These are phyloP conservation scores for Orbilia quercus DNA, from an alignment of 2,329 filamentous ascomycete species.

Conservation along the genomic window DNA sequence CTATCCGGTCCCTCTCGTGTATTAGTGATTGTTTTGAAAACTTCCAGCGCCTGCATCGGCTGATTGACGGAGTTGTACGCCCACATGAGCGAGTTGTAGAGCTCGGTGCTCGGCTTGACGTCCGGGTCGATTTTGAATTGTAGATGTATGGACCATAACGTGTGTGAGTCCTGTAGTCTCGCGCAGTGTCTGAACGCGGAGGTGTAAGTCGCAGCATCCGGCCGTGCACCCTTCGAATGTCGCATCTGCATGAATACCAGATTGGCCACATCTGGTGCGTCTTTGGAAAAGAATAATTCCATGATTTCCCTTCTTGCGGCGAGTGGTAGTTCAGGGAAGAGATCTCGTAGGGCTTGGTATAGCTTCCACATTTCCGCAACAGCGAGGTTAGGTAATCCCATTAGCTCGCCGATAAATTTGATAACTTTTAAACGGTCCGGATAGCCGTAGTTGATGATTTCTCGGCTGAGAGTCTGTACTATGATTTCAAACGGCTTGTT, in stretches of 20 bases:
- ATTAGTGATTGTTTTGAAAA: constrained; percentile 85
- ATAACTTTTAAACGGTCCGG: constrained; percentile 58
- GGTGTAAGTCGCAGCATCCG: constrained; percentile 79
- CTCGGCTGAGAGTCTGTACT: constrained; percentile 55
- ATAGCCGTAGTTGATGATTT: constrained; percentile 57
- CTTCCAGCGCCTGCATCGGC: constrained; percentile 75
- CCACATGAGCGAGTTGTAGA: constrained; percentile 88
- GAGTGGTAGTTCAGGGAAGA: constrained; percentile 71
- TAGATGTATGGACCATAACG: constrained; percentile 82
- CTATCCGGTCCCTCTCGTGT: constrained; percentile 88
- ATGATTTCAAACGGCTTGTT: constrained; percentile 57
- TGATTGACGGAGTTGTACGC: constrained; percentile 79
- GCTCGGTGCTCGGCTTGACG: constrained; percentile 77
- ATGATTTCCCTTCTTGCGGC: constrained; percentile 77
- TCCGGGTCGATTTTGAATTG: constrained; percentile 93
- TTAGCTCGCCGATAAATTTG: constrained; percentile 57
- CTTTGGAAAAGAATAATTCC: constrained; percentile 81
- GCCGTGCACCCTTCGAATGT: constrained; percentile 73
- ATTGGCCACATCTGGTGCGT: constrained; percentile 83
- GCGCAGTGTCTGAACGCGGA: constrained; percentile 81
- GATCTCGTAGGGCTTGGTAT: constrained; percentile 41
- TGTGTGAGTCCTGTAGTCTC: constrained; percentile 70
- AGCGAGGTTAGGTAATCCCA: constrained; percentile 44
- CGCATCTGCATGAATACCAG: constrained; percentile 95
- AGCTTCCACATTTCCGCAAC: constrained; percentile 40